Evolutionary conservation across 2,329 filamentous ascomycete genomes (phyloP).

Genomic region (Ophiosphaerella herpotricha): DNA sequence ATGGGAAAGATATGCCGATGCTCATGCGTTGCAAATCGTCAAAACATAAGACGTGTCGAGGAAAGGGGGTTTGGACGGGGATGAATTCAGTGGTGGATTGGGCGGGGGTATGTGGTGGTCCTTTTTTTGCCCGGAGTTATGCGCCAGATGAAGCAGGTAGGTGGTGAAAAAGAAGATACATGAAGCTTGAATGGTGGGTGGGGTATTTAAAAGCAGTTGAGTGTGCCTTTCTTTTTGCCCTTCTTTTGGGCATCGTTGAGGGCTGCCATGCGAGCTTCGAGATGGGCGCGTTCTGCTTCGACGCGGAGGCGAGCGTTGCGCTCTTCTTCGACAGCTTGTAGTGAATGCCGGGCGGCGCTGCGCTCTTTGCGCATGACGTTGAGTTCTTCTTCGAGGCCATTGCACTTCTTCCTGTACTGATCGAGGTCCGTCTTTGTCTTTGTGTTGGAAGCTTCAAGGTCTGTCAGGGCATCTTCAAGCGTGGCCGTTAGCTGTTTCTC

Average conservation of each 20-base stretch:
- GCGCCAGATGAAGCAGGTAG: constrained; percentile 22
- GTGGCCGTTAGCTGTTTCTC: constrained; percentile 97
- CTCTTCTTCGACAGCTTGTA: constrained; percentile 96
- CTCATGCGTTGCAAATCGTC: constrained; percentile 23
- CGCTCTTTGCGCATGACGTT: constrained; percentile 66
- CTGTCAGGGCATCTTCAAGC: constrained; percentile 91
- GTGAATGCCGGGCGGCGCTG: constrained; percentile 63
- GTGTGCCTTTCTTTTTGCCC: constrained; percentile 90
- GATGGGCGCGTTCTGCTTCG: constrained; percentile 82
- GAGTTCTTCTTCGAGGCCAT: constrained; percentile 73
- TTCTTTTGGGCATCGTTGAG: constrained; percentile 89
- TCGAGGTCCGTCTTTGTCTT: constrained; percentile 91
- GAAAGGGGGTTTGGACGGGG: constrained; percentile 8
- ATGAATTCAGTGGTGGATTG: constrained; percentile 1
- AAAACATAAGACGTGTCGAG: constrained; percentile 30
- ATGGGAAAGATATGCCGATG: too few relatives aligned
- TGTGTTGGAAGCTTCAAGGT: constrained; percentile 88
- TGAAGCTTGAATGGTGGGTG: constrained; percentile 9
- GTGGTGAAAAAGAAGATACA: constrained; percentile 25
- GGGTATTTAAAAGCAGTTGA: constrained; percentile 86
- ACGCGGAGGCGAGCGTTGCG: constrained; percentile 88
- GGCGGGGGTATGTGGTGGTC: constrained; percentile 34
- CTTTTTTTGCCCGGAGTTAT: constrained; percentile 14
- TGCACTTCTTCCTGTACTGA: constrained; percentile 84
- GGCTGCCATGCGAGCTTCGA: constrained; percentile 79